Percentiles rank a stretch among this genome's conserved stretches.
Evolutionary conservation across 768 basidiomycete genomes (phyloP).

Genomic region (Russula emetica): DNA sequence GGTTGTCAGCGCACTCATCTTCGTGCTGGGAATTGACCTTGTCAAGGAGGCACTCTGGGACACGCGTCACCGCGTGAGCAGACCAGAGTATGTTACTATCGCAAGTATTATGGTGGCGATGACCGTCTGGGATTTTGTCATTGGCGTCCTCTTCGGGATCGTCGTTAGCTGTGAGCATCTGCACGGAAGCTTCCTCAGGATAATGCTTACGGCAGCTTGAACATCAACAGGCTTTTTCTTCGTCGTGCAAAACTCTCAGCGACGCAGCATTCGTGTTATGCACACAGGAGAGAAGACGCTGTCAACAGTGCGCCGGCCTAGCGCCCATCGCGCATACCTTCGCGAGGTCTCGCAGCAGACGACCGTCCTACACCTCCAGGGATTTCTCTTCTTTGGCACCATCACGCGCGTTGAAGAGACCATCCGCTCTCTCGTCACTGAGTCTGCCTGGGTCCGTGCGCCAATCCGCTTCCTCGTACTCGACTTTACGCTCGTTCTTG

Average conservation of each 20-base stretch:
- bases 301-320: conserved; percentile 88
- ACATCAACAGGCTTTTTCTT: conserved; percentile 77
- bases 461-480: conserved; percentile 89
- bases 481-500: conserved; percentile 79
- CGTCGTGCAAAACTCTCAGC: conserved; percentile 89
- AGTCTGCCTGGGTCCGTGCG: conserved; percentile 61
- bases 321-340: conserved; percentile 82
- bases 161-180: conserved; percentile 72
- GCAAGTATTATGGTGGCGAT: conserved; percentile 84
- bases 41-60: conserved; percentile 97
- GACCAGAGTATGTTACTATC: conserved; percentile 79
- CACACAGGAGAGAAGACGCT: conserved; percentile 80
- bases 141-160: conserved; percentile 89
- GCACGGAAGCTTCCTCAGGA: neutral
- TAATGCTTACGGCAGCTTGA: neutral
- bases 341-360: conserved; percentile 92
- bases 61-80: conserved; percentile 83
- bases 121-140: conserved; percentile 93
- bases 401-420: conserved; percentile 86
- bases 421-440: conserved; percentile 70
- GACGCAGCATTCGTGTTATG: conserved; percentile 76
- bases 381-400: conserved; percentile 91
- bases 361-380: conserved; percentile 82
- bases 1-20: conserved; percentile 89
- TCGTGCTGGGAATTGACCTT: conserved; percentile 90